phyloP scores from a whole-genome alignment of 1,139 yeast species.

The Kodamaea sp. region DNA sequence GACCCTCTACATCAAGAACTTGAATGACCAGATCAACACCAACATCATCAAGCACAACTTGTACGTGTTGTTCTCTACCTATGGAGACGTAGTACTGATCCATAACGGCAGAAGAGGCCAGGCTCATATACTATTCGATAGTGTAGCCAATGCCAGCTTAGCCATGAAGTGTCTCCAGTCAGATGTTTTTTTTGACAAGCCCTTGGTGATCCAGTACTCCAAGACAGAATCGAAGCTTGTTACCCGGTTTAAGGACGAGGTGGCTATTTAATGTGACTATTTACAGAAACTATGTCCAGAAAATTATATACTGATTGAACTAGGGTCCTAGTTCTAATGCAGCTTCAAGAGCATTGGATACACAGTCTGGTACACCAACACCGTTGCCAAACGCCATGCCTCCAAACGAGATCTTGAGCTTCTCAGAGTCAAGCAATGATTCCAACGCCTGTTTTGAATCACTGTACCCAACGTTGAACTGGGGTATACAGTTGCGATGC shows the following conservation, averaged over 20 bases:
- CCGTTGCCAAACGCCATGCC: constrained; percentile 86
- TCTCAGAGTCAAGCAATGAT: constrained; percentile 28
- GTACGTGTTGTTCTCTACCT: constrained; percentile 63
- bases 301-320: too few relatives aligned
- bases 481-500: constrained; percentile 72
- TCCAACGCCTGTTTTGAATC: constrained; percentile 43
- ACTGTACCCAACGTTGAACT: constrained; percentile 72
- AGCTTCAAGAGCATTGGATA: constrained; percentile 59
- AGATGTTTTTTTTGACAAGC: constrained; percentile 56
- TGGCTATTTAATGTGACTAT: constrained; percentile 1
- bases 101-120: constrained; percentile 63
- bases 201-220: constrained; percentile 51
- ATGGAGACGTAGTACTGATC: constrained; percentile 67
- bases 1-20: constrained; percentile 65
- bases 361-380: constrained; percentile 89
- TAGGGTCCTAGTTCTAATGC: constrained; percentile 41
- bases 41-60: constrained; percentile 51
- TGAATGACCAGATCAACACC: constrained; percentile 61
- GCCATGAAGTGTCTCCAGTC: constrained; percentile 56
- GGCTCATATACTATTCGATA: constrained; percentile 66
- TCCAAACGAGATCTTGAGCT: constrained; percentile 57
- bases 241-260: constrained; percentile 3
- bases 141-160: constrained; percentile 48
- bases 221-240: constrained; percentile 30
- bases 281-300: too few relatives aligned